phyloP scores from a whole-genome alignment of 1,139 yeast species.

The Pichia cactophila region DNA sequence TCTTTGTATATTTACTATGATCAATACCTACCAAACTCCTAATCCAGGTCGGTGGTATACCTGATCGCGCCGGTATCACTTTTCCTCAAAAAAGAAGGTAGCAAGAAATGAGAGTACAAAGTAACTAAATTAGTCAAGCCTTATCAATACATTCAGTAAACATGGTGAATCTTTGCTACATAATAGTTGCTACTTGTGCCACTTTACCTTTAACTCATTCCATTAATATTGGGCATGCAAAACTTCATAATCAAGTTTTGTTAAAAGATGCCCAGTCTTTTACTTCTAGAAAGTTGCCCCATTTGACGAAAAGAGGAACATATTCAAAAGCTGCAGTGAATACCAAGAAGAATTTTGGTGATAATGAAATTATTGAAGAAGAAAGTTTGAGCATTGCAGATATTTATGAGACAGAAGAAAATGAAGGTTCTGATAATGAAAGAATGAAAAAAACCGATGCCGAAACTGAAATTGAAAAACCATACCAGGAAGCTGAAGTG shows the following conservation, averaged over 20 bases:
- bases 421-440: background rate
- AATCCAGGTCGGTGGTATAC: too few relatives aligned
- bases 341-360: too few relatives aligned
- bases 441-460: background rate
- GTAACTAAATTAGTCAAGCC: too few relatives aligned
- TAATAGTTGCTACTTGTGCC: background rate
- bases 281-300: background rate
- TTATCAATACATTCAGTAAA: background rate
- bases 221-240: background rate
- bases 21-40: too few relatives aligned
- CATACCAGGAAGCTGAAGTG: constrained; percentile 4
- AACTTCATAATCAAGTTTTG: background rate
- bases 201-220: background rate
- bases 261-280: background rate
- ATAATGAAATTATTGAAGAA: too few relatives aligned
- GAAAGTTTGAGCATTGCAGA: too few relatives aligned
- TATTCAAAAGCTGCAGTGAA: background rate
- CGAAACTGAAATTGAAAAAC: background rate
- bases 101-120: background rate
- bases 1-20: background rate
- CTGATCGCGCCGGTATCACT: too few relatives aligned
- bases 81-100: background rate
- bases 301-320: background rate
- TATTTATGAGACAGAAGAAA: too few relatives aligned
- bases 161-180: constrained; percentile 13